Conservation (phyloP, 2,329 filamentous ascomycete species). For the Cercospora sesami region DNA sequence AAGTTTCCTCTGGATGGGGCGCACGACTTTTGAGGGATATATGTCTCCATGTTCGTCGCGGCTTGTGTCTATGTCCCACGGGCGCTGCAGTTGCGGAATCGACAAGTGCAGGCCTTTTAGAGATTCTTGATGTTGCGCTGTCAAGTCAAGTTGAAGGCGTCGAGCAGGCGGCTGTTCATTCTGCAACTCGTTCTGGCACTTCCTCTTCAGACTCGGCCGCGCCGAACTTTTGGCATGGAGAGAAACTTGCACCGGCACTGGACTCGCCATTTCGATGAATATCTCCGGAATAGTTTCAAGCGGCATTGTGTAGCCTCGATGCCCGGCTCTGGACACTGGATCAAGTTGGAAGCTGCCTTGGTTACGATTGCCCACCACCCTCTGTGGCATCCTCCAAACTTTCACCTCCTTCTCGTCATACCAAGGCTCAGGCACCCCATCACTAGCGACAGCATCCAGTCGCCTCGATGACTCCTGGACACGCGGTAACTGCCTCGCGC, state of each 20-base stretch:
- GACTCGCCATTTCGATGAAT: neutral
- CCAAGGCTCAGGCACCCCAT: neutral
- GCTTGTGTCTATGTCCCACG: neutral
- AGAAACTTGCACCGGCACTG: neutral
- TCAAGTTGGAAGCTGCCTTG: neutral
- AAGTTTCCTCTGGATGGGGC: neutral
- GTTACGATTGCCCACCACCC: neutral
- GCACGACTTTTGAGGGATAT: neutral
- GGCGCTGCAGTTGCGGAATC: neutral
- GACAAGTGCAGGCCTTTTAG: neutral
- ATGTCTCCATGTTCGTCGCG: neutral
- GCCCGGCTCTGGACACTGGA: neutral
- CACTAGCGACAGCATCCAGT: neutral
- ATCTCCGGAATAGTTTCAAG: neutral
- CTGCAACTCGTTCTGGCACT: neutral
- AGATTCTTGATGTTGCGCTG: neutral
- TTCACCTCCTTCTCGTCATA: neutral
- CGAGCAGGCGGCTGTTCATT: neutral
- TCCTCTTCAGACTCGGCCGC: conserved; percentile 1
- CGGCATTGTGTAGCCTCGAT: neutral
- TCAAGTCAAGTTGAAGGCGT: neutral
- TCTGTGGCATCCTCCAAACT: conserved; percentile 5
- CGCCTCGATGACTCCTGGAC: conserved; percentile 2
- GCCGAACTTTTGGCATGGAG: neutral
- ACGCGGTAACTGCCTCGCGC: neutral